Percentiles rank a stretch among this genome's conserved stretches.
Evolutionary conservation across 1,139 yeast genomes (phyloP).

Genomic region (Saccharomyces hybrid): DNA sequence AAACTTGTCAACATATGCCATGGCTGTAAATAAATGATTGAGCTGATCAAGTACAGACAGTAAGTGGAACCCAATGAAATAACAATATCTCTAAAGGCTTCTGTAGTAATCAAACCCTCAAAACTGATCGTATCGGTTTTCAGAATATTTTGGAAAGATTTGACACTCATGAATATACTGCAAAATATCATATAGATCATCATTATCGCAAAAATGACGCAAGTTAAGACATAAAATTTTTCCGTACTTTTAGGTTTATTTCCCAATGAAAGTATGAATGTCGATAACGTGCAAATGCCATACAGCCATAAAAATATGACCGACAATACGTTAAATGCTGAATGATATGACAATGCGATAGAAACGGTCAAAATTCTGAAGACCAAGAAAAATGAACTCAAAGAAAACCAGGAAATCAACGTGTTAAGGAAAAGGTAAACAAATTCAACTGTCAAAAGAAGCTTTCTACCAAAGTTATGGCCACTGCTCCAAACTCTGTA

Average conservation of each 20-base stretch:
- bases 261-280: constrained; percentile 87
- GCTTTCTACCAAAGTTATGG: constrained; percentile 63
- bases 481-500: constrained; percentile 68
- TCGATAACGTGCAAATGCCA: constrained; percentile 78
- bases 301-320: constrained; percentile 86
- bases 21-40: constrained; percentile 78
- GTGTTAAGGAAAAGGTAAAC: constrained; percentile 63
- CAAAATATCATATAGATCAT: constrained; percentile 93
- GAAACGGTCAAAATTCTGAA: constrained; percentile 71
- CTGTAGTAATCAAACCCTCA: constrained; percentile 39
- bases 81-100: constrained; percentile 71
- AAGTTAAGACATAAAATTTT: constrained; percentile 72
- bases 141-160: constrained; percentile 45
- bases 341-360: constrained; percentile 46
- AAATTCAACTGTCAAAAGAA: constrained; percentile 70
- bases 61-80: constrained; percentile 85
- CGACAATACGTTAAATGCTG: constrained; percentile 71
- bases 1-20: constrained; percentile 92
- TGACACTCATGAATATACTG: constrained; percentile 73
- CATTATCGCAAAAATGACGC: constrained; percentile 77
- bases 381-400: constrained; percentile 74
- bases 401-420: constrained; percentile 70
- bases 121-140: constrained; percentile 28
- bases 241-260: constrained; percentile 92
- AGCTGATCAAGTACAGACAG: constrained; percentile 68